These are phyloP conservation scores for Ulvella scutata DNA, from an alignment of 139 green algal genomes.

Conservation along the genomic window DNA sequence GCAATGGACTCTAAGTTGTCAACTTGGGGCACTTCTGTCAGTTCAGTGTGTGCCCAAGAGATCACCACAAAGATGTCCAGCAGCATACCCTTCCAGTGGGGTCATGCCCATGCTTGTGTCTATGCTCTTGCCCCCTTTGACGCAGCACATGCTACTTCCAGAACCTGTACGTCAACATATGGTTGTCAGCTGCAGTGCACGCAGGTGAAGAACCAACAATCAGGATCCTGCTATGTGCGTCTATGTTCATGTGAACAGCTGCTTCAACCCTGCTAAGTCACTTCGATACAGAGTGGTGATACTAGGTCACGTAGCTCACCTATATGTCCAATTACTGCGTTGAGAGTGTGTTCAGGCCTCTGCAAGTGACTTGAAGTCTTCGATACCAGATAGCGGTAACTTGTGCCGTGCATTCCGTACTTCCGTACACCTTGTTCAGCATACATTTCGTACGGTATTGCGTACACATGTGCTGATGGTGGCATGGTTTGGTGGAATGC, in stretches of 20 bases:
- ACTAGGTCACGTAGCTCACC: slow-evolving; percentile 16
- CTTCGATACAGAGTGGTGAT: no score
- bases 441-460: slow-evolving; percentile 41
- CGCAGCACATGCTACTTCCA: slow-evolving; percentile 54
- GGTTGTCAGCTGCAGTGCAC: background rate
- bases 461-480: slow-evolving; percentile 64
- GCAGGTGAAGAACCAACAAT: background rate
- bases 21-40: no score
- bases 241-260: background rate
- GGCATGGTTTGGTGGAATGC: slow-evolving; percentile 83
- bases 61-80: background rate
- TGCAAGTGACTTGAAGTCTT: slow-evolving; percentile 32
- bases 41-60: slow-evolving; percentile 22
- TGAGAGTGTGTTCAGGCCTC: slow-evolving; percentile 36
- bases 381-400: slow-evolving; percentile 57
- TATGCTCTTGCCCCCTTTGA: slow-evolving; percentile 47
- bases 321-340: slow-evolving; percentile 68
- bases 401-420: slow-evolving; percentile 84
- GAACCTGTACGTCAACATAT: slow-evolving; percentile 20
- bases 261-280: background rate
- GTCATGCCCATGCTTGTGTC: slow-evolving; percentile 78
- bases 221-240: no score
- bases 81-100: slow-evolving; percentile 50
- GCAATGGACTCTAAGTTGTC: no score
- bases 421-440: slow-evolving; percentile 9